These are phyloP conservation scores for Phaeophleospora eucalypticola DNA, from an alignment of 2,329 filamentous ascomycete species.

Conservation along the genomic window DNA sequence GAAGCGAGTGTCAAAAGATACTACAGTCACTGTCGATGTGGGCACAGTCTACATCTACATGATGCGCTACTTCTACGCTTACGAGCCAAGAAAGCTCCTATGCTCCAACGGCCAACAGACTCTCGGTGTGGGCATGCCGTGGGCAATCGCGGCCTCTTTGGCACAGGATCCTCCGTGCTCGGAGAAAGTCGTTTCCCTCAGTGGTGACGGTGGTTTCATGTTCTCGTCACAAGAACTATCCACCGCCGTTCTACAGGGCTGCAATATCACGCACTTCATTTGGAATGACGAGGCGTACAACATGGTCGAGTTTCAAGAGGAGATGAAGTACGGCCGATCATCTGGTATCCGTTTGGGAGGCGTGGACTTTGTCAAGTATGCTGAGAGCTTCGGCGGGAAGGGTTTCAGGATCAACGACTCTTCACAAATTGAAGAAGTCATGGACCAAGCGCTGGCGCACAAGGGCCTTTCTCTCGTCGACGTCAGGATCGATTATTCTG, in stretches of 20 bases:
- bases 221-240: constrained; percentile 46
- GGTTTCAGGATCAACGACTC: constrained; percentile 41
- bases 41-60: constrained; percentile 50
- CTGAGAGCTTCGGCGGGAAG: constrained; percentile 46
- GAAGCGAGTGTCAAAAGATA: constrained; percentile 37
- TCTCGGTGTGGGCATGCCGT: constrained; percentile 46
- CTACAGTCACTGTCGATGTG: constrained; percentile 45
- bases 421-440: constrained; percentile 41
- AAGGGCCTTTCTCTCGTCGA: constrained; percentile 46
- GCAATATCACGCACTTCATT: constrained; percentile 50
- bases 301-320: constrained; percentile 51
- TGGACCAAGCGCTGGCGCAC: constrained; percentile 42
- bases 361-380: constrained; percentile 47
- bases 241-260: constrained; percentile 46
- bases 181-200: constrained; percentile 43
- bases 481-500: constrained; percentile 45
- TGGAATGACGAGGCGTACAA: constrained; percentile 51
- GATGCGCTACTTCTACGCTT: constrained; percentile 45
- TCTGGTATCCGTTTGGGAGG: constrained; percentile 45
- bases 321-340: constrained; percentile 47
- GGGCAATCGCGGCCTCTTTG: constrained; percentile 47
- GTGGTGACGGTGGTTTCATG: constrained; percentile 49
- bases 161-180: constrained; percentile 42
- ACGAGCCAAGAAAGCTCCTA: constrained; percentile 43
- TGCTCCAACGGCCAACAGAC: constrained; percentile 50